phyloP scores from a whole-genome alignment of 495 filamentous ascomycete genomes.

The Penicillium roqueforti region DNA sequence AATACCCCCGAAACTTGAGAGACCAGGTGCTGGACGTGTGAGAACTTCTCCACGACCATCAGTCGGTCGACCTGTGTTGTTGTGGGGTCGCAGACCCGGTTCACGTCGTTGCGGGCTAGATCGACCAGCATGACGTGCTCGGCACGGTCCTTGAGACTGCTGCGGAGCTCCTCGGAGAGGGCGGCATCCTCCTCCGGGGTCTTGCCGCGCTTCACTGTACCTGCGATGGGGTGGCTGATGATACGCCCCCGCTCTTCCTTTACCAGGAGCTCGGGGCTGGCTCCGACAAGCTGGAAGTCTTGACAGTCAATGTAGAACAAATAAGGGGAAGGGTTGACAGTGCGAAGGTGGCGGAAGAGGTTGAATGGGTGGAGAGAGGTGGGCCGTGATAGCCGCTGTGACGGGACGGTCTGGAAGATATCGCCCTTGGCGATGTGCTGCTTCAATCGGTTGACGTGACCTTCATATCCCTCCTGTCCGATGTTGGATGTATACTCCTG shows the following conservation, averaged over 20 bases:
- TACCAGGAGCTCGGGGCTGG: slow-evolving; percentile 87
- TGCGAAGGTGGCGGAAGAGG: slow-evolving; percentile 93
- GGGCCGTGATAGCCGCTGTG: slow-evolving; percentile 84
- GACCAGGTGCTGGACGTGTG: slow-evolving; percentile 93
- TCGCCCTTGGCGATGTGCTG: slow-evolving; percentile 83
- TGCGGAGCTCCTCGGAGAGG: slow-evolving; percentile 72
- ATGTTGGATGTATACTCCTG: slow-evolving; percentile 92
- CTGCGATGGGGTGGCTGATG: slow-evolving; percentile 95
- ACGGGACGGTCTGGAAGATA: slow-evolving; percentile 96
- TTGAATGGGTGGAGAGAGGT: slow-evolving; percentile 94
- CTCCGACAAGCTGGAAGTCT: slow-evolving; percentile 91
- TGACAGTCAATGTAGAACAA: slow-evolving; percentile 91
- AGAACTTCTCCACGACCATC: slow-evolving; percentile 95
- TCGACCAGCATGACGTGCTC: slow-evolving; percentile 99
- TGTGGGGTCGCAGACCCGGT: slow-evolving; percentile 87
- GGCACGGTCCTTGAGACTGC: slow-evolving; percentile 86
- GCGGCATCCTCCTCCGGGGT: slow-evolving; percentile 73
- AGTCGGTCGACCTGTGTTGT: slow-evolving; percentile 85
- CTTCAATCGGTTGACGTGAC: slow-evolving; percentile 76
- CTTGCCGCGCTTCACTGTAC: slow-evolving; percentile 83
- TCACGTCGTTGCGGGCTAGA: slow-evolving; percentile 92
- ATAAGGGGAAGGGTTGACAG: slow-evolving; percentile 93
- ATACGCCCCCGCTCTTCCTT: slow-evolving; percentile 84
- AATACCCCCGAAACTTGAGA: slow-evolving; percentile 90
- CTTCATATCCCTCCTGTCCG: slow-evolving; percentile 80